Evolutionary conservation across 108 stramenopile species (phyloP).

Genomic region (Skeletonema menzelii): DNA sequence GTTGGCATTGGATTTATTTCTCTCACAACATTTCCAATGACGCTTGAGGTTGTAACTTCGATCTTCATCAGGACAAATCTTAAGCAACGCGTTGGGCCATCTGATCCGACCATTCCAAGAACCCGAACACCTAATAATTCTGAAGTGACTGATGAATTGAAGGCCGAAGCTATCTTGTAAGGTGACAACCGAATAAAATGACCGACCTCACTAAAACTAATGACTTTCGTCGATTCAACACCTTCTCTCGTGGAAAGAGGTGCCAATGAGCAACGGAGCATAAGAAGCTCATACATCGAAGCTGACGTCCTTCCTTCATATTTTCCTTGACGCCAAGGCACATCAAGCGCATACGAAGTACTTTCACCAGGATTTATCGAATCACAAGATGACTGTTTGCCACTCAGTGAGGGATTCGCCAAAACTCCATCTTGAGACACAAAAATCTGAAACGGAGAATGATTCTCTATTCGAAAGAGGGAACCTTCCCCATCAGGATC

Average conservation of each 20-base stretch:
- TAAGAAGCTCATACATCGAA: slow-evolving; percentile 55
- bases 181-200: slow-evolving; percentile 61
- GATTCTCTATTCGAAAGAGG: slow-evolving; percentile 73
- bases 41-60: slow-evolving; percentile 7
- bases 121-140: slow-evolving; percentile 48
- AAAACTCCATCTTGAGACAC: slow-evolving; percentile 67
- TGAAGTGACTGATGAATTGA: slow-evolving; percentile 23
- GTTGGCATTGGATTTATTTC: slow-evolving; percentile 18
- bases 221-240: slow-evolving; percentile 69
- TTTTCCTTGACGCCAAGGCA: slow-evolving; percentile 74
- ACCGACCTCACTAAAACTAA: slow-evolving; percentile 54
- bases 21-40: slow-evolving; percentile 26
- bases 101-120: slow-evolving; percentile 55
- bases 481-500: slow-evolving; percentile 55
- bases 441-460: slow-evolving; percentile 71
- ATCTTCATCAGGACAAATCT: slow-evolving; percentile 40
- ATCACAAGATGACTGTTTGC: slow-evolving; percentile 39
- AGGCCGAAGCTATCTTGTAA: slow-evolving; percentile 40
- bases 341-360: slow-evolving; percentile 65
- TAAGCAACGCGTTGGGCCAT: slow-evolving; percentile 74
- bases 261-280: slow-evolving; percentile 59
- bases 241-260: slow-evolving; percentile 60
- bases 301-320: slow-evolving; percentile 59
- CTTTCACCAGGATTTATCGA: slow-evolving; percentile 36
- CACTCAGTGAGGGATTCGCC: slow-evolving; percentile 43